Evolutionary conservation across 495 filamentous ascomycete species (phyloP), one percentile per base, ranked within the genome.

Genomic region (Penicillium antarcticum): DNA sequence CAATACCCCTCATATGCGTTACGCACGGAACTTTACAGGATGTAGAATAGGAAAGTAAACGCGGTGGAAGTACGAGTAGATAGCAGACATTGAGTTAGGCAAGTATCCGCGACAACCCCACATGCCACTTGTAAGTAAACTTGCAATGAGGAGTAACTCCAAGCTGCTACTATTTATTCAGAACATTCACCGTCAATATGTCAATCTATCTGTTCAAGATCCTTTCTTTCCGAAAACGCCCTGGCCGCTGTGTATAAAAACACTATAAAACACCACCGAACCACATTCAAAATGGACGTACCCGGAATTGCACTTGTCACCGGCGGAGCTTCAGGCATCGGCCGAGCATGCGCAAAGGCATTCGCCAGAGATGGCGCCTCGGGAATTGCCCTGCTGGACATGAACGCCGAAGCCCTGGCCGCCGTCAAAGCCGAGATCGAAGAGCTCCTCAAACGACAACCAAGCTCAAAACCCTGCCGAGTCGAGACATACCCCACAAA

Each of bases 401-500:
- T 64, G 3, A 48, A 52, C 48, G 23, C 46, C 29, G 52, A 61
- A 18, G 47, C 56, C 31, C 51, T 61, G 23, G 45, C 29, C 6
- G 24, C 35, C 16, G 51, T 62, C 26, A 58, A 55, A 35, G 23
- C 53, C 10, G 57, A 56, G 19, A 60, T 60, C 26, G 42, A 60
- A 53, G 52, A 41, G 11, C 17, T 26, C 29, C 39, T 44, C 23
- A 29, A 23, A 8, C 24, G 17, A 13, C 29, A 42, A 1, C 34
- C 39, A 17, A 14, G 48, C 38, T 31, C 49, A 29, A 44, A 42
- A 1, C 45, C 41, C 5, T 44, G 39, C 26, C 52, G 42, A 34
- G 37, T 62, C 52, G 52, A 58, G 33, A 39, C 42, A 42, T 62
- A 55, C 26, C 42, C 58, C 2, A 59, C 53, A 40, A 52, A 79